Evolutionary conservation across 2,329 filamentous ascomycete genomes (phyloP), one percentile per base, ranked within the genome.

Genomic region (Nemania sp.): DNA sequence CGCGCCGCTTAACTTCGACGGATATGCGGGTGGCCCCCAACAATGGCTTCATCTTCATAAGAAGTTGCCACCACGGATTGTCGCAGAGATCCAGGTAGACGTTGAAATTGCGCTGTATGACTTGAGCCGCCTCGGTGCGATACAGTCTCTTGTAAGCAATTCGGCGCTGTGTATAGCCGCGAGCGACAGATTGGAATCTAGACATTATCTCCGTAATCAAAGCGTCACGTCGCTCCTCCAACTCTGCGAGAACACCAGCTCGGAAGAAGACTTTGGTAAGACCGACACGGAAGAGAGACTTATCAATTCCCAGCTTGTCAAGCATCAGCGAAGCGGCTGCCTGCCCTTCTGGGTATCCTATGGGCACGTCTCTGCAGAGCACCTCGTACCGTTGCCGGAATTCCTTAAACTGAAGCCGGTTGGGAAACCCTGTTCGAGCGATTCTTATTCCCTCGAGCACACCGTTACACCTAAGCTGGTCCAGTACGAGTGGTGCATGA

Each of bases 401-500:
- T 72, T 99, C 96, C 2, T 90, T 85, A 73, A 99, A 99, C 0
- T 91, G 85, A 34, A 99, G 82, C 67, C 95, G 85, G 73, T 99
- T 99, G 52, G 95, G 95, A 74, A 99, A 99, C 21, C 95, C 95
- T 5, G 96, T 99, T 47, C 95, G 87, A 21, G 95, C 95, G 75
- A 99, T 99, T 63, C 95, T 87, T 71, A 99, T 99, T 64, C 95
- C 95, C 78, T 99, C 95, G n/a, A 99, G 82, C 2, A 99, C 95
- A 90, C 95, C 95, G 74, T 99, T 99, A 78, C 95, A 99, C 54
- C 95, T 88, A n/a, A 99, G 80, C 74, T 99, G 96, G 71, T 99
- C 95, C 5, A 99, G 83, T 1, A 99, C 96, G n/a, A 99, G 85
- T 2, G 92, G 86, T 2, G 91, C 91, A 72, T 90, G 91, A 75